Evolutionary conservation across 164 flowering plant genomes (phyloP), one percentile per base, ranked within the genome.

Genomic region (Tetrastigma voinierianum): DNA sequence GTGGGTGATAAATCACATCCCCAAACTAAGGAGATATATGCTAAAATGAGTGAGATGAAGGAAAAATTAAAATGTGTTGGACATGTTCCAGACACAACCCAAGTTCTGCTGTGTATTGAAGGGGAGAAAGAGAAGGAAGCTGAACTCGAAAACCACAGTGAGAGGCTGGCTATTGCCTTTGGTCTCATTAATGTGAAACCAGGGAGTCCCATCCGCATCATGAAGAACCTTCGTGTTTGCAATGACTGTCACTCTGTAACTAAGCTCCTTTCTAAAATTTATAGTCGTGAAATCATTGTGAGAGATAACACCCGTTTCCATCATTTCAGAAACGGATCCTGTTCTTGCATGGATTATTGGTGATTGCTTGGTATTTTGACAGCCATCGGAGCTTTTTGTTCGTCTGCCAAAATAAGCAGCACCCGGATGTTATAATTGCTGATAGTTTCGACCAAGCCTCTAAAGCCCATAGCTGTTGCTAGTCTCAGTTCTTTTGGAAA

Each of bases 171-270:
- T 18, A 77, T 77, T 40, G 80, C 80, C 23, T 77, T 67, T 52
- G 77, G 77, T 47, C 77, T 77, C 13, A 73, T 77, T 11, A 73
- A 64, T 48, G 44, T 68, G 12, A 51, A 64, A 11, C 64, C 69
- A 4, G 53, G 70, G 32, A 61, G n/a, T 60, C 75, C 77, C 9
- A 63, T 77, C 8, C 72, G 74, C 20, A 59, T 71, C 43, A 66
- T 77, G 72, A 77, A 77, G 66, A 77, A 77, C 62, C 74, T 77
- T 59, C 69, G 74, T 13, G 71, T 77, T n/a, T 77, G 80, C 25
- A 67, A 74, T 24, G 77, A 77, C 60, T 77, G 81, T 46, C 81
- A 77, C 46, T 53, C 72, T 51, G 72, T 67, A 2, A 74, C 73
- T 10, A 77, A 73, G 51, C 68, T 74, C 19, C 69, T 77, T 2